Evolutionary conservation across 805 yeast genomes (phyloP).

Genomic region (Yamadazyma nakazawae): DNA sequence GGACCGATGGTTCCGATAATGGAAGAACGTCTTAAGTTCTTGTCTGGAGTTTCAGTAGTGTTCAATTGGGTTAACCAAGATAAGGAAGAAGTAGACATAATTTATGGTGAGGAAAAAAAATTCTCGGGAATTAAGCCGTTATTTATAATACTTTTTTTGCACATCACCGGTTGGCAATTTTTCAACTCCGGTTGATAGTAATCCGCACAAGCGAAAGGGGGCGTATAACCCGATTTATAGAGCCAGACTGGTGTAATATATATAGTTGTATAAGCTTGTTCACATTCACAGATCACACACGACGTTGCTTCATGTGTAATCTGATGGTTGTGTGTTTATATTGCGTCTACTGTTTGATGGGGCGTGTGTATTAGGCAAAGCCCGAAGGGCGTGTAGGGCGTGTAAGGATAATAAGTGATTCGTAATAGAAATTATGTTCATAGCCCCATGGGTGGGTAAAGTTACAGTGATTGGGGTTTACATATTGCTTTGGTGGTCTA

Average conservation of each 20-base stretch:
- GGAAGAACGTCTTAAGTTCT: slow-evolving; percentile 85
- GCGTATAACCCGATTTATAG: neutral
- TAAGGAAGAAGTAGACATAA: slow-evolving; percentile 48
- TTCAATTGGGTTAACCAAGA: slow-evolving; percentile 84
- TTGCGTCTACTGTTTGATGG: too few relatives aligned
- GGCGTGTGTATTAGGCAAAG: too few relatives aligned
- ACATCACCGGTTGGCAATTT: slow-evolving; percentile 3
- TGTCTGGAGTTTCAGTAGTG: slow-evolving; percentile 69
- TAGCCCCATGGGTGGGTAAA: too few relatives aligned
- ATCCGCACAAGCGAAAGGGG: slow-evolving; percentile 9
- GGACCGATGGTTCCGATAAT: slow-evolving; percentile 99
- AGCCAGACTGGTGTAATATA: neutral
- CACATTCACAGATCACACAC: too few relatives aligned
- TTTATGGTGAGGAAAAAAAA: slow-evolving; percentile 6
- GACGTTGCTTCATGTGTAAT: too few relatives aligned
- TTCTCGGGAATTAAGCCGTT: slow-evolving; percentile 3
- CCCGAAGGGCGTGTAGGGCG: too few relatives aligned
- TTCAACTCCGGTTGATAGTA: slow-evolving; percentile 13
- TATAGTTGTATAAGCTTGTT: neutral
- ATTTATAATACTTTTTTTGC: slow-evolving; percentile 5
- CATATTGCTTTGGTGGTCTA: too few relatives aligned
- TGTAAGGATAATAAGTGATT: too few relatives aligned
- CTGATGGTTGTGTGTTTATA: too few relatives aligned
- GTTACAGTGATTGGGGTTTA: too few relatives aligned
- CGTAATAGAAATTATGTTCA: too few relatives aligned